These are phyloP conservation scores for Exophiala phaeomuriformis DNA, from an alignment of 2,329 filamentous ascomycete species.

Conservation along the genomic window DNA sequence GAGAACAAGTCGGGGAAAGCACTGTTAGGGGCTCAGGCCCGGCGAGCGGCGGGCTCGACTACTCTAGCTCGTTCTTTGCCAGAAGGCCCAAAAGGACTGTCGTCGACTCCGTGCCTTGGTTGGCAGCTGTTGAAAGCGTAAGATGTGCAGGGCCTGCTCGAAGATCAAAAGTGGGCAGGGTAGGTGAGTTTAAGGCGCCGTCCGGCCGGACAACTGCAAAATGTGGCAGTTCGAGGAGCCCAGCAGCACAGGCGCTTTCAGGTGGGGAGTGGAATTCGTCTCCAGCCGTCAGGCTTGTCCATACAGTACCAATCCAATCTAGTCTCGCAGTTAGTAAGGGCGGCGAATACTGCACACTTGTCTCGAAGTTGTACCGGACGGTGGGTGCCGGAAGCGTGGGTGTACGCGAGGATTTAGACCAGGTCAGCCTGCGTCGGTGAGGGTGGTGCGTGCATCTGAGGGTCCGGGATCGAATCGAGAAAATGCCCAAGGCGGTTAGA, in stretches of 20 bases:
- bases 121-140: constrained; percentile 7
- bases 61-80: constrained; percentile 5
- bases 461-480: background rate
- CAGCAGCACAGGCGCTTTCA: background rate
- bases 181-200: constrained; percentile 20
- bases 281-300: background rate
- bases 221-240: background rate
- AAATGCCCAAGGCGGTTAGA: background rate
- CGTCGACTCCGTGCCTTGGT: constrained; percentile 8
- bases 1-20: background rate
- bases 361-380: background rate
- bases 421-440: background rate
- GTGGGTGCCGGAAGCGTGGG: background rate
- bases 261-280: background rate
- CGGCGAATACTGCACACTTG: background rate
- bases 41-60: constrained; percentile 9
- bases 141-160: constrained; percentile 22
- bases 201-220: constrained; percentile 7
- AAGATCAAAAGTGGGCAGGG: constrained; percentile 25
- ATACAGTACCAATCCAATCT: background rate
- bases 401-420: background rate
- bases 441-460: background rate
- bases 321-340: background rate
- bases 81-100: constrained; percentile 5
- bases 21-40: constrained; percentile 2